These are phyloP conservation scores for Pezizomycotina sp. DNA, from an alignment of 2,329 filamentous ascomycete genomes.

Conservation along the genomic window DNA sequence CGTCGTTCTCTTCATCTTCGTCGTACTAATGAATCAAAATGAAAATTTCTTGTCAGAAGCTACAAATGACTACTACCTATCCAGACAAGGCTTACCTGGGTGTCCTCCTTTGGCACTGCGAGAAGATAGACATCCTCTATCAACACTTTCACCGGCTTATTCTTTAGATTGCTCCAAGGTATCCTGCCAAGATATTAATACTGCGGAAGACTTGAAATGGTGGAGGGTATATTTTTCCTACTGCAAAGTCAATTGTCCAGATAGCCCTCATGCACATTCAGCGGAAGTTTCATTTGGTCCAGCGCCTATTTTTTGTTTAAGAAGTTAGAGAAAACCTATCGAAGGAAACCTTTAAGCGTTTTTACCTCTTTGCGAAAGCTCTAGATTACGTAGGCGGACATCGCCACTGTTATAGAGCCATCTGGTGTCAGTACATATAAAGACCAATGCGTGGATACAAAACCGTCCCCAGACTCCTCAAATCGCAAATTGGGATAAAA, in stretches of 20 bases:
- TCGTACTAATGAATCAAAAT: conserved; percentile 42
- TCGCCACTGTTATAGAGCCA: conserved; percentile 44
- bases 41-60: conserved; percentile 2
- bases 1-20: conserved; percentile 74
- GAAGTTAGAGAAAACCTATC: background rate
- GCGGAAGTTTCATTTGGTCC: conserved; percentile 86
- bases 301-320: conserved; percentile 45
- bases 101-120: conserved; percentile 87
- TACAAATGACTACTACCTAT: conserved; percentile 2
- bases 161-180: conserved; percentile 91
- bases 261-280: conserved; percentile 93
- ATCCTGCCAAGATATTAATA: conserved; percentile 40
- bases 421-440: conserved; percentile 4
- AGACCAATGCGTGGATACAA: background rate
- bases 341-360: background rate
- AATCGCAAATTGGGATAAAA: no score
- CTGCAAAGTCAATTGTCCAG: conserved; percentile 71
- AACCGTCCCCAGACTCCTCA: no score
- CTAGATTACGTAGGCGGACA: conserved; percentile 82
- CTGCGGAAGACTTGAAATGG: background rate
- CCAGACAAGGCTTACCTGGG: conserved; percentile 34
- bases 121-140: conserved; percentile 95
- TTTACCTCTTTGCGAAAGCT: conserved; percentile 55
- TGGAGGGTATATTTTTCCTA: no score
- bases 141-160: conserved; percentile 82